Evolutionary conservation across 306 rosid species (phyloP).

Genomic region (Dalbergia cochinchinensis): DNA sequence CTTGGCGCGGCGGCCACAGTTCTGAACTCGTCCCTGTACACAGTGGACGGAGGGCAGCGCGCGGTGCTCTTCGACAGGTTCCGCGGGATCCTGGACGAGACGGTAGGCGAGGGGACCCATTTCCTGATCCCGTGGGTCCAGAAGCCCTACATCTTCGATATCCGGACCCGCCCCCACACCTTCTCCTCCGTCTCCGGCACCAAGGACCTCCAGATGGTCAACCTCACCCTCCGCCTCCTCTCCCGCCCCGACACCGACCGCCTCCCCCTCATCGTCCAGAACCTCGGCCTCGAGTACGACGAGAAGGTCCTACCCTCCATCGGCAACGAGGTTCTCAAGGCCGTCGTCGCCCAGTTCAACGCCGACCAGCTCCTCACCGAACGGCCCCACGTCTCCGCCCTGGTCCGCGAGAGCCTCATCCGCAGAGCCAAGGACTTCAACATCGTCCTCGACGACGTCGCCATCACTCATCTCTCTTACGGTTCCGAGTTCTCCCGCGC

Average conservation of each 20-base stretch:
- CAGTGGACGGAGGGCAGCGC: slow-evolving; percentile 94
- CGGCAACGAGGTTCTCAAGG: slow-evolving; percentile 88
- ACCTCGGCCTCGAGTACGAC: slow-evolving; percentile 91
- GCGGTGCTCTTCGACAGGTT: slow-evolving; percentile 94
- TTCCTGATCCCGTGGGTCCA: slow-evolving; percentile 96
- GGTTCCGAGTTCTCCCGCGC: slow-evolving; percentile 82
- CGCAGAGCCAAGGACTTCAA: slow-evolving; percentile 87
- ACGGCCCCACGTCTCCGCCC: slow-evolving; percentile 82
- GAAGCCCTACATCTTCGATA: slow-evolving; percentile 91
- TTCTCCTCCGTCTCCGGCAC: slow-evolving; percentile 94
- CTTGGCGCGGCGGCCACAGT: slow-evolving; percentile 67
- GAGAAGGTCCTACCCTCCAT: slow-evolving; percentile 95
- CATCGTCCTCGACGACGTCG: slow-evolving; percentile 85
- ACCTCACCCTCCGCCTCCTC: slow-evolving; percentile 82
- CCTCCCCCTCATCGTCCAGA: slow-evolving; percentile 76
- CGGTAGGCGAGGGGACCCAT: slow-evolving; percentile 81
- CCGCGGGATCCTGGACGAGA: slow-evolving; percentile 74
- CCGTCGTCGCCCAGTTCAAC: slow-evolving; percentile 92
- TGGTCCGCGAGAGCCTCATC: slow-evolving; percentile 79
- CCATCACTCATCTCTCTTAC: slow-evolving; percentile 85
- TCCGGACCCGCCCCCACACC: slow-evolving; percentile 86
- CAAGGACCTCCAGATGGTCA: slow-evolving; percentile 91
- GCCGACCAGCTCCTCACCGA: slow-evolving; percentile 95
- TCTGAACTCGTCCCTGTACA: slow-evolving; percentile 76
- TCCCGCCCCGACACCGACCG: slow-evolving; percentile 82